These are phyloP conservation scores for Debaryomyces maramus DNA, from an alignment of 805 yeast genomes.

Conservation along the genomic window DNA sequence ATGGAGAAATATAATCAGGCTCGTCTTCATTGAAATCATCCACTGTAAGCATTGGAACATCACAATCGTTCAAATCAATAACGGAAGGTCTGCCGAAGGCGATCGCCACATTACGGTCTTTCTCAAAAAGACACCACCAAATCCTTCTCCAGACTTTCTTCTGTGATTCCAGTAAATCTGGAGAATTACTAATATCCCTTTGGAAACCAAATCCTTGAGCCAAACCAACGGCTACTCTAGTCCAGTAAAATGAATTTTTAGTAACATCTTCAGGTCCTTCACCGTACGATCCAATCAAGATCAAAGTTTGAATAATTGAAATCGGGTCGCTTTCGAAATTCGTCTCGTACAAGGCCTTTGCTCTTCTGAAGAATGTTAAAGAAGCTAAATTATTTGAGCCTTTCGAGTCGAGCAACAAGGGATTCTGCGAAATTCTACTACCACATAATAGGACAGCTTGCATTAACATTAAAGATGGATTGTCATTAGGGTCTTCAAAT, in stretches of 20 bases:
- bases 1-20: conserved; percentile 31
- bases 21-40: conserved; percentile 63
- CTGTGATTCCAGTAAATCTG: conserved; percentile 37
- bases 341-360: conserved; percentile 72
- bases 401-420: conserved; percentile 48
- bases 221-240: conserved; percentile 63
- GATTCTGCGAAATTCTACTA: conserved; percentile 57
- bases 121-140: conserved; percentile 77
- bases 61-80: conserved; percentile 72
- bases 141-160: conserved; percentile 60
- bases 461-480: conserved; percentile 63
- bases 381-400: conserved; percentile 54
- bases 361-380: conserved; percentile 60
- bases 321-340: conserved; percentile 66
- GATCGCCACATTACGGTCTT: conserved; percentile 67
- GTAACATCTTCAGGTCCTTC: conserved; percentile 72
- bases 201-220: conserved; percentile 82
- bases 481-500: conserved; percentile 54
- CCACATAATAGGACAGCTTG: conserved; percentile 73
- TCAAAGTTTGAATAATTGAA: conserved; percentile 58
- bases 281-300: conserved; percentile 68
- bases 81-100: conserved; percentile 74
- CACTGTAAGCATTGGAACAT: conserved; percentile 67
- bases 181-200: conserved; percentile 47
- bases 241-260: conserved; percentile 68